A percentile compares a stretch with the other conserved stretches of the same genome.
These are phyloP conservation scores for Logfia minima DNA, from an alignment of 129 eudicot genomes.

Conservation along the genomic window DNA sequence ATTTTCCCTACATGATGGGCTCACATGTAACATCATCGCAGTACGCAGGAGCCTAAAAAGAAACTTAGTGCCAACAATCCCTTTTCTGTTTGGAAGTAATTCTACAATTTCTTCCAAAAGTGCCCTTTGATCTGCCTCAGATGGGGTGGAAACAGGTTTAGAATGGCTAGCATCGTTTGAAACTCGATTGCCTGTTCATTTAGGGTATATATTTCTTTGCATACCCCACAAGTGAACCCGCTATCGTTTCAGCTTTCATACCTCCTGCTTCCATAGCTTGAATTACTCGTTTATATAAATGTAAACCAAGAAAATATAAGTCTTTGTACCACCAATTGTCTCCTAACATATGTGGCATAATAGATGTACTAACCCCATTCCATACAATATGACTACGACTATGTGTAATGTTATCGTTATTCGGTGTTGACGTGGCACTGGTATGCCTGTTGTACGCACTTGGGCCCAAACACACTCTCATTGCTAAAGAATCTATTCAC, in stretches of 20 bases:
- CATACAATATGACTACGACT: conserved; percentile 26
- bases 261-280: conserved; percentile 60
- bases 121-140: conserved; percentile 74
- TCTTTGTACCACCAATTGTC: conserved; percentile 92
- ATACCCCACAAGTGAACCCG: conserved; percentile 75
- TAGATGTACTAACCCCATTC: conserved; percentile 56
- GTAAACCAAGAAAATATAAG: conserved; percentile 60
- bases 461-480: conserved; percentile 61
- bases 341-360: conserved; percentile 31
- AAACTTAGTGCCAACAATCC: conserved; percentile 64
- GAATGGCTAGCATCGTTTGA: conserved; percentile 46
- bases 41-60: conserved; percentile 64
- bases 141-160: conserved; percentile 49
- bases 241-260: conserved; percentile 56
- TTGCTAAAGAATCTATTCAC: conserved; percentile 81
- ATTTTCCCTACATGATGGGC: conserved; percentile 65
- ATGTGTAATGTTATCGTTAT: conserved; percentile 11
- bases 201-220: conserved; percentile 70
- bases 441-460: conserved; percentile 21
- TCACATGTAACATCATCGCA: conserved; percentile 67
- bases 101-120: conserved; percentile 82
- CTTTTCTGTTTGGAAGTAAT: conserved; percentile 61
- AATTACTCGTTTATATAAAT: conserved; percentile 61
- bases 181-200: conserved; percentile 64
- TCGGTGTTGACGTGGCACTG: conserved; percentile 17